Conservation (phyloP, 306 rosid genomes). For the Astragalus membranaceus region DNA sequence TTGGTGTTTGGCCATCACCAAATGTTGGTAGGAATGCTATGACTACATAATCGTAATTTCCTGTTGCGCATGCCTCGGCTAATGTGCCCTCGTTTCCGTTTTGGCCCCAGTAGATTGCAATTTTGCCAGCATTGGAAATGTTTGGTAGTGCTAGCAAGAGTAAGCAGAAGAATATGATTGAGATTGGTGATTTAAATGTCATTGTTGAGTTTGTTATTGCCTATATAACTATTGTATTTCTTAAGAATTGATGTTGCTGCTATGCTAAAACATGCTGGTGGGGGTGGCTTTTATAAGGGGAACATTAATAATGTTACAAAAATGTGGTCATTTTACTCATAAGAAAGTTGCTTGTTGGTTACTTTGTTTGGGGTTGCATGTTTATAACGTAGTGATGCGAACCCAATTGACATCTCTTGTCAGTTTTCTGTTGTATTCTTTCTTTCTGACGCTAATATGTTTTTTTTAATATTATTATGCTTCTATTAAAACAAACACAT, state of each 20-base stretch:
- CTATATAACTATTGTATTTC: neutral
- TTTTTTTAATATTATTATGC: neutral
- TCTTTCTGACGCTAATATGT: neutral
- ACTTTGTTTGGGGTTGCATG: neutral
- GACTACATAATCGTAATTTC: constrained; percentile 28
- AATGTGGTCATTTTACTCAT: neutral
- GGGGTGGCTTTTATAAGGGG: constrained; percentile 19
- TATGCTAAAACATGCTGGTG: neutral
- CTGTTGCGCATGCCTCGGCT: constrained; percentile 24
- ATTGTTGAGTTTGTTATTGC: neutral
- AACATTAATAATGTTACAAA: neutral
- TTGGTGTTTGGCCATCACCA: constrained; percentile 30
- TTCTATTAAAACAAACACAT: neutral
- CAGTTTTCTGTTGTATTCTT: neutral
- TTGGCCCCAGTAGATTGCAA: constrained; percentile 39
- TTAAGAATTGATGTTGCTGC: neutral
- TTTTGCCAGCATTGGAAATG: constrained; percentile 16
- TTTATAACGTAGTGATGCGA: constrained; percentile 2
- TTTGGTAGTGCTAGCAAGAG: constrained; percentile 19
- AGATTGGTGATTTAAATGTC: constrained; percentile 9
- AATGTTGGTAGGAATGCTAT: constrained; percentile 34
- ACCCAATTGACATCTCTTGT: neutral
- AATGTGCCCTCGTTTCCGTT: constrained; percentile 30
- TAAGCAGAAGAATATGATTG: constrained; percentile 13
- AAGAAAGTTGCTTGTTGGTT: constrained; percentile 14